A percentile compares a stretch with the other conserved stretches of the same genome.
These are phyloP conservation scores for Blastobotrys raffinosifermentans DNA, from an alignment of 1,139 yeast genomes.

Conservation along the genomic window DNA sequence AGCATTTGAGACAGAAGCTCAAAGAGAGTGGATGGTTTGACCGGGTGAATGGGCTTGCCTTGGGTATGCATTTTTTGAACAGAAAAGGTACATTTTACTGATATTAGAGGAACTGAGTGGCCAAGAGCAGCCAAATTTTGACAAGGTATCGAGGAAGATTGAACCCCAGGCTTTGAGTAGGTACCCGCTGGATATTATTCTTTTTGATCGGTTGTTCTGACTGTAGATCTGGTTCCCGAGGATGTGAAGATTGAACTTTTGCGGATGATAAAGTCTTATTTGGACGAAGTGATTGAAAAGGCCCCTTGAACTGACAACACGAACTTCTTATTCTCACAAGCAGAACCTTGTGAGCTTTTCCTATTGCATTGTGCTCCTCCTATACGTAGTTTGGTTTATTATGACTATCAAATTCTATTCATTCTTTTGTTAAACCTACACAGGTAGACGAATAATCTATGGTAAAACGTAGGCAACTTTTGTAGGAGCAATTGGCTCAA, in stretches of 20 bases:
- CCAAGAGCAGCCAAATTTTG: conserved; percentile 45
- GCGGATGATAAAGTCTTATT: conserved; percentile 51
- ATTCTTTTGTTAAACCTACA: no score
- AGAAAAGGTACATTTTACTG: not conserved
- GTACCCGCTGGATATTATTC: conserved; percentile 19
- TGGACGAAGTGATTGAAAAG: conserved; percentile 41
- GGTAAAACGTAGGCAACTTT: no score
- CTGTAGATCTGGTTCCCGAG: conserved; percentile 53
- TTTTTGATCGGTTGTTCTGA: conserved; percentile 1
- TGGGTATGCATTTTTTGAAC: conserved; percentile 25
- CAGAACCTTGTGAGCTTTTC: no score
- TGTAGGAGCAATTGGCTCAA: no score
- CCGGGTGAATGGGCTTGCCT: conserved; percentile 56
- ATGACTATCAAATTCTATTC: no score
- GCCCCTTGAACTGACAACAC: conserved; percentile 13
- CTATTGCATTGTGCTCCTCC: no score
- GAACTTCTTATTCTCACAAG: no score
- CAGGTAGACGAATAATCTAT: no score
- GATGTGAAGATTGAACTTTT: conserved; percentile 56
- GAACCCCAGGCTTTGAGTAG: conserved; percentile 59
- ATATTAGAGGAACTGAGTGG: conserved; percentile 36
- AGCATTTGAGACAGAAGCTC: conserved; percentile 51
- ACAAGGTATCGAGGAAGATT: conserved; percentile 45
- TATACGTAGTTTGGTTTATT: no score
- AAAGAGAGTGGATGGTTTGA: conserved; percentile 86